Evolutionary conservation across 192 early-diverging fungal genomes (phyloP).

Genomic region (Gigaspora rosea): DNA sequence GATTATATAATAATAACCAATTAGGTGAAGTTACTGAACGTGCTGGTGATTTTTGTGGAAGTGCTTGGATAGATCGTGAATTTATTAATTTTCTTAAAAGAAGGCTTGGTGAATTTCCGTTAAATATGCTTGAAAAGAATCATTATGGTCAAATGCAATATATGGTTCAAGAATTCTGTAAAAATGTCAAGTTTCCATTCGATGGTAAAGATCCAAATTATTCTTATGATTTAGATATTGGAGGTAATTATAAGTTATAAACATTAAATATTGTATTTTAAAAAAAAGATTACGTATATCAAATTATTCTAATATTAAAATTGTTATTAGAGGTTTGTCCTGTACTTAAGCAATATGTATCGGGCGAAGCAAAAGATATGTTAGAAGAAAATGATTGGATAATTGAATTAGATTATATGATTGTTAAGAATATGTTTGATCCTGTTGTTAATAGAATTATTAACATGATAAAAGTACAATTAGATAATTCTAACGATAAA

Average conservation of each 20-base stretch:
- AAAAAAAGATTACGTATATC: too few relatives aligned
- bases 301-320: too few relatives aligned
- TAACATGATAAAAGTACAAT: constrained; percentile 5
- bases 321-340: background rate
- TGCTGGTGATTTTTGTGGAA: constrained; percentile 54
- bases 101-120: constrained; percentile 44
- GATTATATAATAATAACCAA: constrained; percentile 33
- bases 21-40: constrained; percentile 55
- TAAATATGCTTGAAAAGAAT: constrained; percentile 24
- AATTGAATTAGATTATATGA: background rate
- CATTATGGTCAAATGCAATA: constrained; percentile 17
- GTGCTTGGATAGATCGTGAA: constrained; percentile 48
- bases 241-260: background rate
- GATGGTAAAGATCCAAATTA: background rate
- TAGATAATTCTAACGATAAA: constrained; percentile 34
- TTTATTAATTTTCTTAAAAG: constrained; percentile 47
- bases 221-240: constrained; percentile 8
- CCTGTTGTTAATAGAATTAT: background rate
- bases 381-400: constrained; percentile 13
- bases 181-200: background rate
- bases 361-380: background rate
- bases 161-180: background rate
- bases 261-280: too few relatives aligned
- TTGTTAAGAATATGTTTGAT: constrained; percentile 18
- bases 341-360: constrained; percentile 13